Base-by-base conservation (phyloP, 805 yeast species). In the Candida glaebosa region DNA sequence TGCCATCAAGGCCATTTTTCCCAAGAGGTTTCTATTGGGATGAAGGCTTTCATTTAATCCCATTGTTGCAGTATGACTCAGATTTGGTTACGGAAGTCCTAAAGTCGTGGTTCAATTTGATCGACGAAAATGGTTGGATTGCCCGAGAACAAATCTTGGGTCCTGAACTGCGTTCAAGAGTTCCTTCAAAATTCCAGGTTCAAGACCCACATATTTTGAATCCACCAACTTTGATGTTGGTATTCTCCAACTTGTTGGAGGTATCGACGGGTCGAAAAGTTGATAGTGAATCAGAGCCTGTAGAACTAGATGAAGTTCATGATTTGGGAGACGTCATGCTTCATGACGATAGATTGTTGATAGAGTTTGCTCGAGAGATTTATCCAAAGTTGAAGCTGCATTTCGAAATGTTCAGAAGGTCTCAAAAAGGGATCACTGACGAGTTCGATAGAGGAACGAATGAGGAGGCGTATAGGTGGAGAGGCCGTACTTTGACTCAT, bases 11-110 rank as follows among this genome's bases (percentile, higher is more conserved):
- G 39, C 87, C 96, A 0, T 87, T 87, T 56, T 93, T 93, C 63
- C 98, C 99, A 3, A 75, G 99, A 48, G 99, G 99, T 0, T 93
- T 93, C 56, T 88, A 87, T 57, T 93, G 99, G 99, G 99, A 93
- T 63, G 99, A 93, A 64, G 99, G 99, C 0, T 93, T 93, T 63
- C 96, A 91, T 60, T 69, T 91, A 45, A 68, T 90, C 31, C 95
- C 95, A 5, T 67, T 93, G 30, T 61, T 86, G 51, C 83, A 84
- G 37, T 90, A 84, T 57, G 98, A 93, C 61, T 73, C 86, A 12
- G 96, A 87, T 54, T 67, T 90, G 34, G 87, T 81, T 0, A 69
- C 89, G 46, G 93, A 87, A 49, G 82, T 93, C 14, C 57, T 90
- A 43, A 75, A 82, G 54, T 85, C 96, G 39, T 93, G 99, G 99